Evolutionary conservation across 2,329 filamentous ascomycete genomes (phyloP).

Genomic region (Rosellinia necatrix): DNA sequence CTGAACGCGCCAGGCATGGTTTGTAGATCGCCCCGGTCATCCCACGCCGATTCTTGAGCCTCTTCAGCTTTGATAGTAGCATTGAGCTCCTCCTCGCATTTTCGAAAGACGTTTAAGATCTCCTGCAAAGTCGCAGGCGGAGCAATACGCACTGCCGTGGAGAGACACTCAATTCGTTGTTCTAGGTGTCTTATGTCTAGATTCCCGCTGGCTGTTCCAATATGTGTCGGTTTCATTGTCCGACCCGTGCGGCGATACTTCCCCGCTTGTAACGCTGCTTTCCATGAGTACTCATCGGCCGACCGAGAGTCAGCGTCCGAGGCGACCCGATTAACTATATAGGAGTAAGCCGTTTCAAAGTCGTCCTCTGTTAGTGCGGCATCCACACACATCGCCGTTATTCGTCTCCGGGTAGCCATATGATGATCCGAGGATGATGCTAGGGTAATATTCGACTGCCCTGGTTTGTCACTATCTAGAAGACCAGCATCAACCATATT

Average conservation of each 20-base stretch:
- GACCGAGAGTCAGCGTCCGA: slow-evolving; percentile 38
- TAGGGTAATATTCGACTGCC: slow-evolving; percentile 31
- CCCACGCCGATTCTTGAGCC: slow-evolving; percentile 71
- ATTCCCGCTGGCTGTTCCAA: slow-evolving; percentile 64
- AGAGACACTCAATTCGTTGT: slow-evolving; percentile 79
- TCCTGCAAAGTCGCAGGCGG: slow-evolving; percentile 72
- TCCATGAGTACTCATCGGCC: slow-evolving; percentile 74
- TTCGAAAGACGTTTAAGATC: slow-evolving; percentile 74
- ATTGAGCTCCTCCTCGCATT: slow-evolving; percentile 78
- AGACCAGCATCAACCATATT: slow-evolving; percentile 68
- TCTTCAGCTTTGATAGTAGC: slow-evolving; percentile 68
- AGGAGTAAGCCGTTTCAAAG: slow-evolving; percentile 87
- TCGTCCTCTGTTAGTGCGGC: slow-evolving; percentile 76
- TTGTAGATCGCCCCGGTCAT: slow-evolving; percentile 64
- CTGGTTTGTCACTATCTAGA: slow-evolving; percentile 40
- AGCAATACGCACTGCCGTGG: slow-evolving; percentile 74
- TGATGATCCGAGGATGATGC: slow-evolving; percentile 40
- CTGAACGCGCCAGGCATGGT: slow-evolving; percentile 62
- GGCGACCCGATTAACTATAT: slow-evolving; percentile 72
- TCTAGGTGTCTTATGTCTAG: slow-evolving; percentile 72
- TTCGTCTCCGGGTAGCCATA: slow-evolving; percentile 62
- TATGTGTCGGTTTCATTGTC: slow-evolving; percentile 61
- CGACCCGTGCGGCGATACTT: slow-evolving; percentile 65
- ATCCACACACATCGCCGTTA: slow-evolving; percentile 81
- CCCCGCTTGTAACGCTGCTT: slow-evolving; percentile 77